Conservation (phyloP, 805 yeast species). For the Zygotorulaspora sp. region DNA sequence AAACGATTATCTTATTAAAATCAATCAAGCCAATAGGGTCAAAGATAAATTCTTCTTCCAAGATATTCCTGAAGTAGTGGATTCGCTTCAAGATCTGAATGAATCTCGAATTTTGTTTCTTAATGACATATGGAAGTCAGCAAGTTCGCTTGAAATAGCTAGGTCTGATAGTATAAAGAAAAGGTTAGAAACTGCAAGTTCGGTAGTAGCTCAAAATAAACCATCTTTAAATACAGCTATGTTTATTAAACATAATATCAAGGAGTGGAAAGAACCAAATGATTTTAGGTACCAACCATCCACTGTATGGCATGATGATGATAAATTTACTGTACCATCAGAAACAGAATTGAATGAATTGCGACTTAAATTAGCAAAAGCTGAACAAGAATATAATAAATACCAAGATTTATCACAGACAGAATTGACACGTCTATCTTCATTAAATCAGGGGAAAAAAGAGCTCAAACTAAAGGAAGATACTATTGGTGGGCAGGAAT, state of each 20-base stretch:
- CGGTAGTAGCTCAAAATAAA: constrained; percentile 60
- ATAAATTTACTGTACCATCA: constrained; percentile 54
- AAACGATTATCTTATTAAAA: constrained; percentile 73
- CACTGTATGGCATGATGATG: constrained; percentile 97
- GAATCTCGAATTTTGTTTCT: constrained; percentile 70
- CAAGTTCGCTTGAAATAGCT: constrained; percentile 56
- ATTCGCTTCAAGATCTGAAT: constrained; percentile 75
- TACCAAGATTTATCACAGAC: constrained; percentile 30
- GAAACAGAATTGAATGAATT: constrained; percentile 55
- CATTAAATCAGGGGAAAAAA: constrained; percentile 31
- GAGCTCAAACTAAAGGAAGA: constrained; percentile 42
- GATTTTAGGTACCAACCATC: constrained; percentile 86
- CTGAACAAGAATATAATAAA: constrained; percentile 32
- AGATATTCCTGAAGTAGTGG: constrained; percentile 87
- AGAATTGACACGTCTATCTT: constrained; percentile 32
- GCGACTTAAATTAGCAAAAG: constrained; percentile 46
- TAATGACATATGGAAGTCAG: constrained; percentile 63
- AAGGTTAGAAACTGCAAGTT: constrained; percentile 47
- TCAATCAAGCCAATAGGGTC: constrained; percentile 80
- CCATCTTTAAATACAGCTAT: constrained; percentile 78
- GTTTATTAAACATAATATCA: constrained; percentile 84
- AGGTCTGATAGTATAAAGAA: constrained; percentile 42
- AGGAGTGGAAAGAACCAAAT: constrained; percentile 76
- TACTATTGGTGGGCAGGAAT: constrained; percentile 38
- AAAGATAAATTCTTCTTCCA: constrained; percentile 92